Conservation (phyloP, 164 flowering plant genomes). For the Stephania japonica region DNA sequence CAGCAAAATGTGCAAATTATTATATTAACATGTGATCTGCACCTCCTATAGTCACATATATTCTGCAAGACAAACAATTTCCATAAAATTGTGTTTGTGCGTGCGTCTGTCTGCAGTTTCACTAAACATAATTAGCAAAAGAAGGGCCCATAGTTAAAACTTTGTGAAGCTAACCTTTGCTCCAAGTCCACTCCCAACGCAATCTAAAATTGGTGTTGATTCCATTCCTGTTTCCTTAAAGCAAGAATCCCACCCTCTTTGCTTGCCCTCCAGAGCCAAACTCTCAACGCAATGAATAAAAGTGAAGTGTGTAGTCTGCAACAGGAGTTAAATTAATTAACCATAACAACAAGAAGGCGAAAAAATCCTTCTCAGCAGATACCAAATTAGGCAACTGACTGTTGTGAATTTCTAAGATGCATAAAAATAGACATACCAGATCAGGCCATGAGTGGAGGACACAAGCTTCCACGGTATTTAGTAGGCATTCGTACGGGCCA, state of each 20-base stretch:
- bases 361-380: neutral
- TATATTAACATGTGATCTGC: too few relatives aligned
- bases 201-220: constrained; percentile 45
- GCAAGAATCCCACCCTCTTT: constrained; percentile 63
- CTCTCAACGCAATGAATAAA: constrained; percentile 72
- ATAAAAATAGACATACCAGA: constrained; percentile 38
- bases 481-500: constrained; percentile 64
- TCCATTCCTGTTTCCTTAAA: constrained; percentile 50
- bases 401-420: too few relatives aligned
- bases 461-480: constrained; percentile 89
- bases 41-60: too few relatives aligned
- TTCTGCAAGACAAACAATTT: too few relatives aligned
- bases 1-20: too few relatives aligned
- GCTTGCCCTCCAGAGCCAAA: constrained; percentile 41
- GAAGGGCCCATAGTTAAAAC: too few relatives aligned
- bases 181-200: constrained; percentile 49
- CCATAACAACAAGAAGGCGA: neutral
- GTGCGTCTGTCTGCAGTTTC: too few relatives aligned
- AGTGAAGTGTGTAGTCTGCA: constrained; percentile 72
- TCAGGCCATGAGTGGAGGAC: constrained; percentile 69
- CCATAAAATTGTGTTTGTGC: too few relatives aligned
- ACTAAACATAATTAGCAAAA: too few relatives aligned
- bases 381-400: too few relatives aligned
- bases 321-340: neutral
- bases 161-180: too few relatives aligned